Evolutionary conservation across 225 moss, liverwort and hornwort genomes (phyloP).

Genomic region (Polytrichum commune): DNA sequence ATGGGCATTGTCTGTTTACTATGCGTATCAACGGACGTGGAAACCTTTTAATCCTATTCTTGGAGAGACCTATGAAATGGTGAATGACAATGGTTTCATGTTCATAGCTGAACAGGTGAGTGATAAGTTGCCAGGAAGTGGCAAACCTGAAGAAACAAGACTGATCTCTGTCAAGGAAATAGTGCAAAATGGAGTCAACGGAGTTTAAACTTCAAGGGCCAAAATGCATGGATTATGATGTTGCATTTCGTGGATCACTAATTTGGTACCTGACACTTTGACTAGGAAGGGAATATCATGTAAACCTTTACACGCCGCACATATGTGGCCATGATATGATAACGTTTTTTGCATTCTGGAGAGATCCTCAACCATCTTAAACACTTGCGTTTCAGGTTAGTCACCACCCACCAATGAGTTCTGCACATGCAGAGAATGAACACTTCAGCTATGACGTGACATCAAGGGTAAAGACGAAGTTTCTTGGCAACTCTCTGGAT

Average conservation of each 20-base stretch:
- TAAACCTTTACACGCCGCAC: background rate
- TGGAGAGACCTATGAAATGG: constrained; percentile 43
- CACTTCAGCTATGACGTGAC: constrained; percentile 74
- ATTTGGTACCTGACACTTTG: background rate
- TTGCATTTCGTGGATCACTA: too few species aligned
- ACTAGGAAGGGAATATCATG: background rate
- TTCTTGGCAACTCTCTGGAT: constrained; percentile 73
- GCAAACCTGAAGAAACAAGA: too few species aligned
- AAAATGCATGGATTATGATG: too few species aligned
- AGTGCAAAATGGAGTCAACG: too few species aligned
- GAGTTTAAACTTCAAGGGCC: too few species aligned
- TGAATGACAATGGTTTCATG: constrained; percentile 56
- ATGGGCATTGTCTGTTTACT: constrained; percentile 76
- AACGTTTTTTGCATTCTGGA: background rate
- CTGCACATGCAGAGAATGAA: constrained; percentile 71
- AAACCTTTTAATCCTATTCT: constrained; percentile 42
- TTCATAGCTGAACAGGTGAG: constrained; percentile 76
- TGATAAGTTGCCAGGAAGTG: too few species aligned
- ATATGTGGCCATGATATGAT: background rate
- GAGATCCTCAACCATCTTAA: background rate
- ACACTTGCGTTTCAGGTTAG: constrained; percentile 45
- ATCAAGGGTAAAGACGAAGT: constrained; percentile 84
- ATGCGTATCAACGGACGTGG: constrained; percentile 27
- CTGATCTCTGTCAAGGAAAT: too few species aligned
- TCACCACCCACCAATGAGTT: constrained; percentile 79